Evolutionary conservation across 108 stramenopile genomes (phyloP).

Genomic region (Pseudonitzschia multiseries): DNA sequence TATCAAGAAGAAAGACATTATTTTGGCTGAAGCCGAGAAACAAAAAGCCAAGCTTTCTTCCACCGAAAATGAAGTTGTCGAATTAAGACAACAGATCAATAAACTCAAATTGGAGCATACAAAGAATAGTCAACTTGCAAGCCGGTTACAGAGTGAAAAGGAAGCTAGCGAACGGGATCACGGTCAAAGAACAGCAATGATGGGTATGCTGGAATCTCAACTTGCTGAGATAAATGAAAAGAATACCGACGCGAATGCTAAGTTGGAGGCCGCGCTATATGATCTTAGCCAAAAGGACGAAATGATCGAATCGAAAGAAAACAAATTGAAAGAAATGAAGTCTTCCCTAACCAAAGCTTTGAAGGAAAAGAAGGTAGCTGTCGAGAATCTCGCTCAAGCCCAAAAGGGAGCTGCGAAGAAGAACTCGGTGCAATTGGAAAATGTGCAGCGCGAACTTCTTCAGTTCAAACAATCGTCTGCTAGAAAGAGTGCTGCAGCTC

Average conservation of each 20-base stretch:
- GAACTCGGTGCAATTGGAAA: constrained; percentile 56
- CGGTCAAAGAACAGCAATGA: constrained; percentile 84
- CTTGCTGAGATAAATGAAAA: constrained; percentile 82
- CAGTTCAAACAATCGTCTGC: constrained; percentile 79
- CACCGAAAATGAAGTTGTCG: constrained; percentile 61
- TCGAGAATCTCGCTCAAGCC: constrained; percentile 48
- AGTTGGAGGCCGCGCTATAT: constrained; percentile 74
- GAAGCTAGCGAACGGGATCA: constrained; percentile 78
- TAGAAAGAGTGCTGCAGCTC: constrained; percentile 83
- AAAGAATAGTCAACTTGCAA: constrained; percentile 64
- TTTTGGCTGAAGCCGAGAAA: constrained; percentile 53
- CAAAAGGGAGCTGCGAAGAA: constrained; percentile 60
- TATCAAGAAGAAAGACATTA: constrained; percentile 60
- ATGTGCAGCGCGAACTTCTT: constrained; percentile 72
- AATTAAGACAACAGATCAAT: constrained; percentile 71
- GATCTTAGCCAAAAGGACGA: constrained; percentile 78
- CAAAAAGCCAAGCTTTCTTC: constrained; percentile 56
- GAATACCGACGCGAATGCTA: constrained; percentile 68
- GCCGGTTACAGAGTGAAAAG: constrained; percentile 75
- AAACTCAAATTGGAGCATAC: constrained; percentile 77
- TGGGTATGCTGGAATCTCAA: constrained; percentile 88
- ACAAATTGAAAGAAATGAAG: constrained; percentile 51
- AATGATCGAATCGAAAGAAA: constrained; percentile 42
- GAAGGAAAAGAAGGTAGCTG: constrained; percentile 45
- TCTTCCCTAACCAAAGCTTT: constrained; percentile 44